phyloP scores from a whole-genome alignment of 2,329 filamentous ascomycete genomes.

The Nigrospora sphaerica region DNA sequence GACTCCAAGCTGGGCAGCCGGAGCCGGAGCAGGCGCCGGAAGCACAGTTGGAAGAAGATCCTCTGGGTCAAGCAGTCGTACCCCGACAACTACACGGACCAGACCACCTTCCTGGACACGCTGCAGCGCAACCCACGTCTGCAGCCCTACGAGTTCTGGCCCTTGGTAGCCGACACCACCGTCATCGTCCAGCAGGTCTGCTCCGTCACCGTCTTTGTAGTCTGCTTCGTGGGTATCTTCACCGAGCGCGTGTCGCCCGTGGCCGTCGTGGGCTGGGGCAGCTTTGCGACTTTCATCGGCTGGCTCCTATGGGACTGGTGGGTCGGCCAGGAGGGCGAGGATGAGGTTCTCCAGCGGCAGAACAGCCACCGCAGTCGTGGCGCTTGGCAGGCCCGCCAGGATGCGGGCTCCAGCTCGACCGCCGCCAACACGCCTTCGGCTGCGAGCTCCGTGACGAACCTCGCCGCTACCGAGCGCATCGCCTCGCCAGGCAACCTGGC shows the following conservation, averaged over 20 bases:
- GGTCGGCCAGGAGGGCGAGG: slow-evolving; percentile 64
- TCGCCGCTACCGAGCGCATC: slow-evolving; percentile 21
- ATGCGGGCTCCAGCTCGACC: slow-evolving; percentile 17
- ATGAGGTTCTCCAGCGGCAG: slow-evolving; percentile 28
- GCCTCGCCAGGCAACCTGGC: slow-evolving; percentile 21
- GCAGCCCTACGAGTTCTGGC: slow-evolving; percentile 97
- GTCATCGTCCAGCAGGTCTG: slow-evolving; percentile 97
- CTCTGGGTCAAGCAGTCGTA: slow-evolving; percentile 98
- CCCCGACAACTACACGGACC: slow-evolving; percentile 98
- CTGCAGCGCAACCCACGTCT: slow-evolving; percentile 90
- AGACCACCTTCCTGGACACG: slow-evolving; percentile 92
- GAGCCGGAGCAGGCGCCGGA: slow-evolving; percentile 60
- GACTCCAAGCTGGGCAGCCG: slow-evolving; percentile 45
- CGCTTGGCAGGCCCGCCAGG: slow-evolving; percentile 21
- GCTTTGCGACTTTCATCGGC: slow-evolving; percentile 72
- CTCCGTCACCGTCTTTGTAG: slow-evolving; percentile 88
- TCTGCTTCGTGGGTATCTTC: slow-evolving; percentile 87
- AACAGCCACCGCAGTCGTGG: slow-evolving; percentile 28
- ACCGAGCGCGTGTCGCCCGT: slow-evolving; percentile 82
- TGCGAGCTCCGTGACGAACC: slow-evolving; percentile 39
- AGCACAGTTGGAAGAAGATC: slow-evolving; percentile 85
- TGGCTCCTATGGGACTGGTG: slow-evolving; percentile 92
- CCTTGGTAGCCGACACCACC: slow-evolving; percentile 86
- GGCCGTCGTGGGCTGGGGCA: slow-evolving; percentile 82
- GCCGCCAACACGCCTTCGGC: slow-evolving; percentile 23